Conservation (phyloP, 106 monocot genomes). For the Allium fistulosum region DNA sequence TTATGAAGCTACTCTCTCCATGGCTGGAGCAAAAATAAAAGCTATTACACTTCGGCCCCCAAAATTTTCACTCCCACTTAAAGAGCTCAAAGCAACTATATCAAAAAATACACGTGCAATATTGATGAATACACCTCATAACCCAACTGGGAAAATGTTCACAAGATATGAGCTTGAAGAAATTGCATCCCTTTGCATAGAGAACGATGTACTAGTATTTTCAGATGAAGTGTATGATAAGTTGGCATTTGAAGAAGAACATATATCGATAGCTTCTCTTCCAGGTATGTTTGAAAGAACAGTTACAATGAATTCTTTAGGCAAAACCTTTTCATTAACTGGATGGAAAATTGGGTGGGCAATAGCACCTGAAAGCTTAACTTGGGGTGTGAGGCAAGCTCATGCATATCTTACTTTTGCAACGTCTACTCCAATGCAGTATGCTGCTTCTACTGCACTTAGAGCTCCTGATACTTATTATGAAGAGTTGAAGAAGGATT, state of each 20-base stretch:
- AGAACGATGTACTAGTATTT: conserved; percentile 75
- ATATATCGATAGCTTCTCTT: conserved; percentile 75
- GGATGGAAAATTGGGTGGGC: conserved; percentile 99
- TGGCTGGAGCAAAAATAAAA: conserved; percentile 87
- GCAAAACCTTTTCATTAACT: conserved; percentile 93
- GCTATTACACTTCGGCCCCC: conserved; percentile 75
- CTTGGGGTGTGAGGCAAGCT: conserved; percentile 89
- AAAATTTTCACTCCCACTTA: conserved; percentile 65
- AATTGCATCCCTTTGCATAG: conserved; percentile 74
- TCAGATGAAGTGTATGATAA: conserved; percentile 97
- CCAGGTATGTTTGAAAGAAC: conserved; percentile 88
- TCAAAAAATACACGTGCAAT: conserved; percentile 69
- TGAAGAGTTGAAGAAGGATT: conserved; percentile 71
- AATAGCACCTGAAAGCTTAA: conserved; percentile 61
- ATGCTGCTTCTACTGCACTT: conserved; percentile 65
- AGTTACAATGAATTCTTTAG: conserved; percentile 89
- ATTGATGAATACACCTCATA: conserved; percentile 90
- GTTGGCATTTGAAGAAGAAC: conserved; percentile 73
- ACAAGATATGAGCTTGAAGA: conserved; percentile 60
- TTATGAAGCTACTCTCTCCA: conserved; percentile 84
- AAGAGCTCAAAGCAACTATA: conserved; percentile 58
- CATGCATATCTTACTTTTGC: conserved; percentile 89
- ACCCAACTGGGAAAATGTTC: conserved; percentile 98
- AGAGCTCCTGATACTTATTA: conserved; percentile 65
- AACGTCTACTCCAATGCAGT: conserved; percentile 94